phyloP scores from a whole-genome alignment of 805 yeast genomes.

The Kuraishia piskuri region DNA sequence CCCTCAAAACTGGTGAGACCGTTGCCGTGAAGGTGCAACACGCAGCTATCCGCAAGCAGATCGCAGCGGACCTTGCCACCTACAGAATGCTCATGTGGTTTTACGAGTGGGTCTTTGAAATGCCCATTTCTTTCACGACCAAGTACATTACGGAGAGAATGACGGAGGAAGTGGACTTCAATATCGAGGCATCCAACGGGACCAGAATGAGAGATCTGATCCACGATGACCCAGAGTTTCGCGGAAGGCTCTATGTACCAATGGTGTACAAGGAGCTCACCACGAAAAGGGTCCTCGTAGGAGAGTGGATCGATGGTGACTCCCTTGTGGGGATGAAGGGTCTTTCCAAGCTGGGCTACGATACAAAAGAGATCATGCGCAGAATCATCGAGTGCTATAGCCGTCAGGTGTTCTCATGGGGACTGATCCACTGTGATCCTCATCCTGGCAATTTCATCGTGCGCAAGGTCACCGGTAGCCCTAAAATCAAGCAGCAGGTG shows the following conservation, averaged over 20 bases:
- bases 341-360: conserved; percentile 29
- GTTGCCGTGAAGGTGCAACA: conserved; percentile 69
- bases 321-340: conserved; percentile 38
- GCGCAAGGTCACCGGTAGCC: conserved; percentile 23
- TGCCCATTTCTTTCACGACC: conserved; percentile 53
- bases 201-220: conserved; percentile 28
- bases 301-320: conserved; percentile 76
- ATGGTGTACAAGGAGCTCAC: conserved; percentile 34
- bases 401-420: conserved; percentile 57
- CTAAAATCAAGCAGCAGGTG: conserved; percentile 35
- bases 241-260: conserved; percentile 46
- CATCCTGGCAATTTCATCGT: conserved; percentile 75
- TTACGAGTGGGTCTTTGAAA: conserved; percentile 50
- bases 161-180: conserved; percentile 54
- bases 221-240: conserved; percentile 31
- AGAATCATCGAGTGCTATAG: conserved; percentile 44
- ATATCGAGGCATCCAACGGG: conserved; percentile 47
- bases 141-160: conserved; percentile 50
- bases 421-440: conserved; percentile 66
- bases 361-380: conserved; percentile 33
- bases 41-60: conserved; percentile 50
- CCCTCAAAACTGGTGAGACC: conserved; percentile 32
- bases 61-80: conserved; percentile 51
- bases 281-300: conserved; percentile 43
- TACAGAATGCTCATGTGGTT: conserved; percentile 42